phyloP scores from a whole-genome alignment of 2,329 filamentous ascomycete species.

The Monilinia laxa region DNA sequence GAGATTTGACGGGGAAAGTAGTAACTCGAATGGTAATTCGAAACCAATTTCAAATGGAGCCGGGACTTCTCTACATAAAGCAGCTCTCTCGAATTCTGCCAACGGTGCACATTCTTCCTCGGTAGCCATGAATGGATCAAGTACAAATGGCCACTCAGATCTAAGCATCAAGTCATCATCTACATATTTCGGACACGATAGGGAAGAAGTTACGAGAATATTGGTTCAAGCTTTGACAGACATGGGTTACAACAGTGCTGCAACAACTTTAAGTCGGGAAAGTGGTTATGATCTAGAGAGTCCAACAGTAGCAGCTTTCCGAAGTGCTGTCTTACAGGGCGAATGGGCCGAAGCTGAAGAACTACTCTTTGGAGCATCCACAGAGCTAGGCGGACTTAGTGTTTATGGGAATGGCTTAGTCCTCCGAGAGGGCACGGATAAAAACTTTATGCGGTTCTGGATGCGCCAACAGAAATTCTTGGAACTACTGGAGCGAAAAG shows the following conservation, averaged over 20 bases:
- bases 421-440: conserved; percentile 72
- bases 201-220: conserved; percentile 89
- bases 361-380: conserved; percentile 61
- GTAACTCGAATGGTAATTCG: conserved; percentile 54
- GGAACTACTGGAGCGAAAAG: conserved; percentile 76
- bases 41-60: conserved; percentile 59
- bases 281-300: conserved; percentile 89
- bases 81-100: conserved; percentile 41
- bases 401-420: conserved; percentile 61
- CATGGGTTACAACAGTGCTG: conserved; percentile 79
- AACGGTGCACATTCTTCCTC: conserved; percentile 52
- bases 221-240: conserved; percentile 88
- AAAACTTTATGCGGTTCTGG: conserved; percentile 79
- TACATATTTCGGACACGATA: conserved; percentile 78
- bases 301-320: conserved; percentile 80
- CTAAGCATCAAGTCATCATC: conserved; percentile 29
- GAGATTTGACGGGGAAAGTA: conserved; percentile 59
- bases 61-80: conserved; percentile 47
- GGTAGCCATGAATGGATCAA: conserved; percentile 54
- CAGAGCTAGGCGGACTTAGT: conserved; percentile 47
- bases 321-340: conserved; percentile 75
- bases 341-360: conserved; percentile 84
- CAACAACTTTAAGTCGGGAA: conserved; percentile 70
- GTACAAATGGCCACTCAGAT: conserved; percentile 36
- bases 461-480: conserved; percentile 93